phyloP scores from a whole-genome alignment of 2,329 filamentous ascomycete genomes.

The Aspergillus sergii region DNA sequence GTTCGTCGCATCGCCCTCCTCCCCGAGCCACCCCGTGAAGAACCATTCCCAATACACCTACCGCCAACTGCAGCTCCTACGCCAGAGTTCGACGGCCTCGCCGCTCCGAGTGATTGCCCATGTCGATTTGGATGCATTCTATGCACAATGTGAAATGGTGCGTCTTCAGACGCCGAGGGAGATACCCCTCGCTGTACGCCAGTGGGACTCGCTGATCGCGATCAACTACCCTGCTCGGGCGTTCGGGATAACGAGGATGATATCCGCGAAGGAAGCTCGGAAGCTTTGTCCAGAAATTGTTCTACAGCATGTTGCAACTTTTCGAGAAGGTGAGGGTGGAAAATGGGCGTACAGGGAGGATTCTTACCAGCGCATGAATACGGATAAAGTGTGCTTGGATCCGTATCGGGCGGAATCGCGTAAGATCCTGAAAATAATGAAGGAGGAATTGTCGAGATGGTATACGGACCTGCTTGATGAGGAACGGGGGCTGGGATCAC shows the following conservation, averaged over 20 bases:
- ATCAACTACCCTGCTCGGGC: slow-evolving; percentile 91
- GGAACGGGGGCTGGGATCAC: slow-evolving; percentile 10
- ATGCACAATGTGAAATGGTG: slow-evolving; percentile 94
- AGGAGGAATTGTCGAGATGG: slow-evolving; percentile 65
- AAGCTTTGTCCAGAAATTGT: slow-evolving; percentile 84
- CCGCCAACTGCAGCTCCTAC: slow-evolving; percentile 76
- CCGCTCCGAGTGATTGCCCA: slow-evolving; percentile 87
- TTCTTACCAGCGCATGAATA: slow-evolving; percentile 75
- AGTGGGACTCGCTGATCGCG: slow-evolving; percentile 94
- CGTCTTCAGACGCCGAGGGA: slow-evolving; percentile 74
- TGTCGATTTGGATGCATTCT: slow-evolving; percentile 96
- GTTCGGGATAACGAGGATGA: slow-evolving; percentile 77
- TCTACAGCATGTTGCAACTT: slow-evolving; percentile 91
- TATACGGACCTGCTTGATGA: slow-evolving; percentile 24
- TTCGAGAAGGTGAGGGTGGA: slow-evolving; percentile 81
- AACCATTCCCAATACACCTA: slow-evolving; percentile 75
- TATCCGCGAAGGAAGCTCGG: slow-evolving; percentile 77
- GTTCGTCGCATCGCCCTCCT: slow-evolving; percentile 38
- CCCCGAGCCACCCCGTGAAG: slow-evolving; percentile 46
- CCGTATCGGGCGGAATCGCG: slow-evolving; percentile 85
- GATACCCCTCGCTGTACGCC: slow-evolving; percentile 86
- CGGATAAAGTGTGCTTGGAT: slow-evolving; percentile 92
- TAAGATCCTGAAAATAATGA: slow-evolving; percentile 77
- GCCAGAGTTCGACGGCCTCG: slow-evolving; percentile 68
- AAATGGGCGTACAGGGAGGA: slow-evolving; percentile 90